These are phyloP conservation scores for Suhomyces chickasaworum DNA, from an alignment of 1,139 yeast genomes.

Conservation along the genomic window DNA sequence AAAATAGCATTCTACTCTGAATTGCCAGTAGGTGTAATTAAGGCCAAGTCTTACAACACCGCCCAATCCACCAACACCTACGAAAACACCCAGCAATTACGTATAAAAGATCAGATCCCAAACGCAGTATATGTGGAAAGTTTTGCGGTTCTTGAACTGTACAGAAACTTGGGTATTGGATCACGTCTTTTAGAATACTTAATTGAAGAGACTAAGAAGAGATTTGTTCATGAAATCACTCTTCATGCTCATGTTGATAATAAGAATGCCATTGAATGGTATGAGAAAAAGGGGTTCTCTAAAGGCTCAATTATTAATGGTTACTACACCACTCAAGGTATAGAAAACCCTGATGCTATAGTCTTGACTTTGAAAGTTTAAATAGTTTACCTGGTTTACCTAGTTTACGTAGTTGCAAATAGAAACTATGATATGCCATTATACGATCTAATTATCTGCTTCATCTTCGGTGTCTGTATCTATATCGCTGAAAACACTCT, in stretches of 20 bases:
- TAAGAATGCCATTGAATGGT: slow-evolving; percentile 54
- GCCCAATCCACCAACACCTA: slow-evolving; percentile 26
- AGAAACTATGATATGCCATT: slow-evolving; percentile 1
- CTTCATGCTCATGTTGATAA: slow-evolving; percentile 60
- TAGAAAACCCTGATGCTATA: slow-evolving; percentile 49
- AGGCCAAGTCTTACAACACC: slow-evolving; percentile 48
- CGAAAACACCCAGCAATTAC: slow-evolving; percentile 28
- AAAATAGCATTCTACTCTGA: slow-evolving; percentile 59
- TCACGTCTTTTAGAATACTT: slow-evolving; percentile 54
- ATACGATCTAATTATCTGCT: slow-evolving; percentile 28
- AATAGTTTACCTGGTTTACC: neutral
- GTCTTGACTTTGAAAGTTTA: slow-evolving; percentile 24
- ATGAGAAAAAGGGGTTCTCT: slow-evolving; percentile 53
- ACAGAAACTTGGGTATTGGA: slow-evolving; percentile 66
- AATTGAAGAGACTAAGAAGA: slow-evolving; percentile 52
- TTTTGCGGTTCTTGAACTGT: slow-evolving; percentile 64
- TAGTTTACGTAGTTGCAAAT: neutral
- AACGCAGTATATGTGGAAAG: slow-evolving; percentile 65
- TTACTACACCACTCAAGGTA: slow-evolving; percentile 54
- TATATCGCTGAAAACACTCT: slow-evolving; percentile 49
- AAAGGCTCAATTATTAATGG: slow-evolving; percentile 41
- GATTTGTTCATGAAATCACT: slow-evolving; percentile 57
- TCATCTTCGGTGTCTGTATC: slow-evolving; percentile 59
- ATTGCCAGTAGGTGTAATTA: slow-evolving; percentile 72
- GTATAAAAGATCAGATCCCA: slow-evolving; percentile 36